These are phyloP conservation scores for Gastrolobium bilobum DNA, from an alignment of 306 rosid genomes.

Conservation along the genomic window DNA sequence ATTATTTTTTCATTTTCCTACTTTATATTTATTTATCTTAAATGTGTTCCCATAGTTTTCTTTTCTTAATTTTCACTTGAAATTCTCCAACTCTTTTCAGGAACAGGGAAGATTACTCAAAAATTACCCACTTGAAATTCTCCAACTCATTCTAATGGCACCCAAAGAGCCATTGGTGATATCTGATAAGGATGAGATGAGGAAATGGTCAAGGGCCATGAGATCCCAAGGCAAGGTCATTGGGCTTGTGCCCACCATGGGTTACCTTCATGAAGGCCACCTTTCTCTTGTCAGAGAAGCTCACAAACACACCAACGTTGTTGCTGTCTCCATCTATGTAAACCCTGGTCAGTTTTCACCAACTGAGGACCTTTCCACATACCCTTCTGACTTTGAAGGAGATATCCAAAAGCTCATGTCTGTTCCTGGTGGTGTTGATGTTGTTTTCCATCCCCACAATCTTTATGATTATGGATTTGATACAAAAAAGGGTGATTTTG, in stretches of 20 bases:
- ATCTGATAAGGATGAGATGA: constrained; percentile 66
- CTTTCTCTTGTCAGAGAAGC: constrained; percentile 75
- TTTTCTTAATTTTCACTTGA: too few species aligned
- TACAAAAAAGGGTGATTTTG: not conserved
- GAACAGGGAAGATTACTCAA: too few species aligned
- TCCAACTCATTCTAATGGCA: constrained; percentile 51
- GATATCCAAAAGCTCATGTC: constrained; percentile 70
- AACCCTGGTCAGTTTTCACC: constrained; percentile 94
- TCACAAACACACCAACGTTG: constrained; percentile 56
- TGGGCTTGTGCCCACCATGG: constrained; percentile 91
- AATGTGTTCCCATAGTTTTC: too few species aligned
- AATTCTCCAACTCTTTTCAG: too few species aligned
- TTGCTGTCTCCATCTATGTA: constrained; percentile 83
- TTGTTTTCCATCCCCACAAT: constrained; percentile 73
- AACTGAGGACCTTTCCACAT: constrained; percentile 81
- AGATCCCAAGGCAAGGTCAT: constrained; percentile 74
- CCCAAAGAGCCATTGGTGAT: constrained; percentile 62
- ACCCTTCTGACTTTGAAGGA: constrained; percentile 86
- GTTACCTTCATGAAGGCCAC: constrained; percentile 85
- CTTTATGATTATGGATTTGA: constrained; percentile 65
- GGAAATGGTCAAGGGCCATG: constrained; percentile 85
- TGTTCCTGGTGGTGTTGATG: constrained; percentile 77
- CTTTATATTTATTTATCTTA: not conserved
- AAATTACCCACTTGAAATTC: not conserved
- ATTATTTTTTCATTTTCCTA: not conserved